Conservation (phyloP, 306 rosid species). For the Canavalia ensiformis region DNA sequence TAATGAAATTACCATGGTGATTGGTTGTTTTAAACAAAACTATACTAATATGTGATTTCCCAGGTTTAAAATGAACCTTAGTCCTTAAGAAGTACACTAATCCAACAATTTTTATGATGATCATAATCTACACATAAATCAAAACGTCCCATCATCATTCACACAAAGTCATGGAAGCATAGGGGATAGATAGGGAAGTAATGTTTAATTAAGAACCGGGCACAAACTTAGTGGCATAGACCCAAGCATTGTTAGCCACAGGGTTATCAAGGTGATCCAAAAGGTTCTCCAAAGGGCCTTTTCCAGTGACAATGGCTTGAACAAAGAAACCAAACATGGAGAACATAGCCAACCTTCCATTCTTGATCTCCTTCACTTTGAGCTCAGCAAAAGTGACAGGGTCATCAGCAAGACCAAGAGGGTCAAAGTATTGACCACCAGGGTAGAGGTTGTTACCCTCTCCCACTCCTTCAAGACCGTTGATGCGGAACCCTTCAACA, state of each 20-base stretch:
- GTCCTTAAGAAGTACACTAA: constrained; percentile 42
- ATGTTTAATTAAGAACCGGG: constrained; percentile 68
- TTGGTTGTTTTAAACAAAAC: neutral
- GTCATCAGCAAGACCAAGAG: constrained; percentile 91
- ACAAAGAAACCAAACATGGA: constrained; percentile 98
- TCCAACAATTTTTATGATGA: constrained; percentile 10
- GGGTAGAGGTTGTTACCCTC: constrained; percentile 92
- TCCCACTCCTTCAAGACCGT: constrained; percentile 88
- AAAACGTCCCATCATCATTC: constrained; percentile 29
- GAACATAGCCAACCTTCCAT: constrained; percentile 91
- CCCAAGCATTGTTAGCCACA: constrained; percentile 96
- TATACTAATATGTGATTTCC: constrained; percentile 2
- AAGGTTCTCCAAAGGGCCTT: constrained; percentile 90
- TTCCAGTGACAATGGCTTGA: constrained; percentile 95
- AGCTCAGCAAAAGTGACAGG: constrained; percentile 86
- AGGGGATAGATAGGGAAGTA: neutral
- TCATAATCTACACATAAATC: constrained; percentile 41
- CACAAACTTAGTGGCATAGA: constrained; percentile 89
- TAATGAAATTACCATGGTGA: constrained; percentile 5
- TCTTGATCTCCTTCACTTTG: constrained; percentile 92
- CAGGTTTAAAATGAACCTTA: constrained; percentile 28
- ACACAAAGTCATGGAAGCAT: neutral
- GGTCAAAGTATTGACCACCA: constrained; percentile 94
- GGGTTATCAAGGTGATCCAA: constrained; percentile 92
- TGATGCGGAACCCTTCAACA: constrained; percentile 89